Base-by-base conservation (phyloP, 495 filamentous ascomycete genomes). In the Delitschia confertaspora region DNA sequence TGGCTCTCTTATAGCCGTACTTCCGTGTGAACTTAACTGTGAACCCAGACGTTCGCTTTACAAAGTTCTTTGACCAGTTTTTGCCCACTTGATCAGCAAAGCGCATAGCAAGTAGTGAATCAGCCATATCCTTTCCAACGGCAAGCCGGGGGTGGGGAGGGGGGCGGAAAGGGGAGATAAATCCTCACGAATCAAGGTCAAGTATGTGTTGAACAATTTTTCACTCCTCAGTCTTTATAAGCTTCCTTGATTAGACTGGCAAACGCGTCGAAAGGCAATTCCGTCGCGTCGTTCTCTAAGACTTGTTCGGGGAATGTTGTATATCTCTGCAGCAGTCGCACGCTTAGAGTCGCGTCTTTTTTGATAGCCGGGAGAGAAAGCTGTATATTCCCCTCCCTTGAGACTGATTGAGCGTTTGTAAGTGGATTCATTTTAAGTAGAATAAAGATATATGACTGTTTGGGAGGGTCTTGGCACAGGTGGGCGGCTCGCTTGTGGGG, bases 1-100 rank as follows among this genome's bases (percentile, higher is more conserved):
- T n/a, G n/a, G n/a, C n/a, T n/a, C n/a, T n/a, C 20, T 45, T n/a
- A 24, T 47, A 50, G 42, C 37, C 23, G 42, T 50, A 50, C 21
- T 11, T 24, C 21, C 38, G 24, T 33, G 19, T 33, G 36, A 47
- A 49, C 24, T 35, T 45, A 19, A 33, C 19, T 24, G 47, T 34
- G 14, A 49, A 14, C 33, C 33, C 29, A 33, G 35, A 20, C 6
- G 9, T 20, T 19, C 35, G 35, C n/a, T n/a, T n/a, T n/a, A n/a
- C n/a, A n/a, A n/a, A n/a, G n/a, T n/a, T n/a, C n/a, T n/a, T n/a
- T n/a, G n/a, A n/a, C n/a, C n/a, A n/a, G n/a, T n/a, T n/a, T n/a
- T n/a, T n/a, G n/a, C n/a, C n/a, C n/a, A n/a, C 35, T 38, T 38
- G 6, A 38, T 20, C 35, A 20, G 35, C 35, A 25, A 19, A 4